Conservation (phyloP, 1,284 basidiomycete species). For the Anthracocystis panici-leucophaei region DNA sequence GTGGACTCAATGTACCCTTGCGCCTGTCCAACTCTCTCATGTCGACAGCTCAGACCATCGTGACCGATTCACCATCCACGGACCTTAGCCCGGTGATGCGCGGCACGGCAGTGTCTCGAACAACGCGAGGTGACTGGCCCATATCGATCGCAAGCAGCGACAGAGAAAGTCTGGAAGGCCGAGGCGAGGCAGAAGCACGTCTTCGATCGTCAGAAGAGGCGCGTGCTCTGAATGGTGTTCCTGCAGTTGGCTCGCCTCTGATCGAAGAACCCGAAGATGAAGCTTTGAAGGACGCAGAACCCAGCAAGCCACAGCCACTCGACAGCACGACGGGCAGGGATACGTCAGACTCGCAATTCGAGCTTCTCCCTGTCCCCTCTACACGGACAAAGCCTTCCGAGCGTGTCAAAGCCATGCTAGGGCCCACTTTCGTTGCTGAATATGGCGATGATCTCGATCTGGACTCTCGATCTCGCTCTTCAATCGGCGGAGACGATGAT, state of each 20-base stretch:
- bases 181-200: slow-evolving; percentile 20
- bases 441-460: slow-evolving; percentile 32
- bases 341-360: slow-evolving; percentile 13
- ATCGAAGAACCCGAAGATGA: slow-evolving; percentile 33
- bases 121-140: slow-evolving; percentile 40
- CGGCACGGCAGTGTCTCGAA: slow-evolving; percentile 17
- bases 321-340: background rate
- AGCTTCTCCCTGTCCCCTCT: slow-evolving; percentile 19
- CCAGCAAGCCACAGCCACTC: background rate
- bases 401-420: slow-evolving; percentile 45
- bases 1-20: slow-evolving; percentile 46
- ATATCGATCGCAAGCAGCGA: slow-evolving; percentile 41
- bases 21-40: slow-evolving; percentile 46
- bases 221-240: background rate
- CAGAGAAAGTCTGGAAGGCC: slow-evolving; percentile 25
- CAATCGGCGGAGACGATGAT: slow-evolving; percentile 15
- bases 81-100: slow-evolving; percentile 19
- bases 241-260: slow-evolving; percentile 28
- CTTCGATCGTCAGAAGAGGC: slow-evolving; percentile 23
- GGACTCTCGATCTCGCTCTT: slow-evolving; percentile 20
- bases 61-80: slow-evolving; percentile 18
- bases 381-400: slow-evolving; percentile 26
- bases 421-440: slow-evolving; percentile 39
- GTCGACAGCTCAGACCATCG: slow-evolving; percentile 20
- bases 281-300: slow-evolving; percentile 8